These are phyloP conservation scores for Umbelopsis sp. DNA, from an alignment of 371 early-diverging fungal species.

Conservation along the genomic window DNA sequence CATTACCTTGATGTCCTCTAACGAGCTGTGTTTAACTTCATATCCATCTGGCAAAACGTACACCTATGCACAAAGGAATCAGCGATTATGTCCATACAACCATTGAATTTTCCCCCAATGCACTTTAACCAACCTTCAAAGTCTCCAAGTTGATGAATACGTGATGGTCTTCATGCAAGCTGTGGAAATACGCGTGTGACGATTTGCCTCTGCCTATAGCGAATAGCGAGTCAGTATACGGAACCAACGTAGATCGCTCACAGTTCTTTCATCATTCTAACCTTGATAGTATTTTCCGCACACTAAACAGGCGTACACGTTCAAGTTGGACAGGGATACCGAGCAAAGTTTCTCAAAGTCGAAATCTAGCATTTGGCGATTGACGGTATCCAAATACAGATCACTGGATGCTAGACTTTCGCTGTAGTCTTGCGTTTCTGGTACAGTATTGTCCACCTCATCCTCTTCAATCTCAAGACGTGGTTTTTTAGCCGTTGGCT, in stretches of 20 bases:
- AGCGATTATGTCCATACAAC: not conserved
- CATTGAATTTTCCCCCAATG: not conserved
- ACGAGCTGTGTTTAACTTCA: conserved; percentile 84
- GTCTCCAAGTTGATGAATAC: conserved; percentile 94
- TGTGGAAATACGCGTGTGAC: conserved; percentile 96
- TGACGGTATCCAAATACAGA: conserved; percentile 70
- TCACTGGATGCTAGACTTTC: conserved; percentile 39
- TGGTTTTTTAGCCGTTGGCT: conserved; percentile 30
- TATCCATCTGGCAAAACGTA: conserved; percentile 95
- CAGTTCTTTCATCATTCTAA: conserved; percentile 25
- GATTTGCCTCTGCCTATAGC: conserved; percentile 79
- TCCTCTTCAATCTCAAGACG: conserved; percentile 33
- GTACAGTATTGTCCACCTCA: conserved; percentile 3
- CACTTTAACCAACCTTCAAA: conserved; percentile 59
- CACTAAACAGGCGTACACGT: conserved; percentile 96
- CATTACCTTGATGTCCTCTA: conserved; percentile 89
- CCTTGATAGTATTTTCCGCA: conserved; percentile 98
- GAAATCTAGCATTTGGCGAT: conserved; percentile 93
- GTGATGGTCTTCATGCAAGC: conserved; percentile 94
- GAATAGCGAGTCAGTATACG: conserved; percentile 5
- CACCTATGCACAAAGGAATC: conserved; percentile 46
- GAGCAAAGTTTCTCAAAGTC: conserved; percentile 98
- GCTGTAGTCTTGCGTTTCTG: not conserved
- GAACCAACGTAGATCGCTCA: not conserved
- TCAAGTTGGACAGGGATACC: conserved; percentile 89